Conservation (phyloP, 495 filamentous ascomycete genomes). For the Aspergillus sparsus region DNA sequence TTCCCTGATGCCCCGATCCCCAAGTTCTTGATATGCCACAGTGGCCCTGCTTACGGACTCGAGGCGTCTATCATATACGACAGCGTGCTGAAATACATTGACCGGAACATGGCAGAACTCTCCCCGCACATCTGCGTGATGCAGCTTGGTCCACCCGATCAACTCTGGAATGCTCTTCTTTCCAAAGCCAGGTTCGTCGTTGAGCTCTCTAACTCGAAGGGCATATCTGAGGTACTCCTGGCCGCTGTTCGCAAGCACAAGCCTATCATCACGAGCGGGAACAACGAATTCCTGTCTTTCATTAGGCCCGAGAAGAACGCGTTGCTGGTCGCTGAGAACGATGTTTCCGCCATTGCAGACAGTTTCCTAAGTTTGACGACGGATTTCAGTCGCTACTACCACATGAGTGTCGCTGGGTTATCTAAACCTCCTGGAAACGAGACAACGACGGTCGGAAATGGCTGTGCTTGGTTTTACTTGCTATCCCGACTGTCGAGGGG, state of each 20-base stretch:
- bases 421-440: neutral
- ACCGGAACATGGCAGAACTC: constrained; percentile 49
- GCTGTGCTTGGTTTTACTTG: constrained; percentile 15
- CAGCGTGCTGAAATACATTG: constrained; percentile 60
- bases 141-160: constrained; percentile 69
- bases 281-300: neutral
- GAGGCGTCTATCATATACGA: constrained; percentile 14
- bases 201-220: constrained; percentile 71
- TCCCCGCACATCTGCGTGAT: constrained; percentile 60
- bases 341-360: neutral
- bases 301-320: neutral
- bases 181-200: constrained; percentile 62
- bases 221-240: constrained; percentile 76
- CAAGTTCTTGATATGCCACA: constrained; percentile 60
- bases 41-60: constrained; percentile 6
- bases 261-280: constrained; percentile 11
- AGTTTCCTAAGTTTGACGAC: constrained; percentile 1
- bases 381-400: neutral
- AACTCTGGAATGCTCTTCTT: constrained; percentile 70
- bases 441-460: constrained; percentile 19
- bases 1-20: constrained; percentile 66
- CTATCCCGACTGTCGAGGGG: constrained; percentile 10
- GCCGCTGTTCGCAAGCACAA: constrained; percentile 64
- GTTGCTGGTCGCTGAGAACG: constrained; percentile 2
- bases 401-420: neutral